Conservation (phyloP, 2,329 filamentous ascomycete genomes). For the Polychaeton citri region DNA sequence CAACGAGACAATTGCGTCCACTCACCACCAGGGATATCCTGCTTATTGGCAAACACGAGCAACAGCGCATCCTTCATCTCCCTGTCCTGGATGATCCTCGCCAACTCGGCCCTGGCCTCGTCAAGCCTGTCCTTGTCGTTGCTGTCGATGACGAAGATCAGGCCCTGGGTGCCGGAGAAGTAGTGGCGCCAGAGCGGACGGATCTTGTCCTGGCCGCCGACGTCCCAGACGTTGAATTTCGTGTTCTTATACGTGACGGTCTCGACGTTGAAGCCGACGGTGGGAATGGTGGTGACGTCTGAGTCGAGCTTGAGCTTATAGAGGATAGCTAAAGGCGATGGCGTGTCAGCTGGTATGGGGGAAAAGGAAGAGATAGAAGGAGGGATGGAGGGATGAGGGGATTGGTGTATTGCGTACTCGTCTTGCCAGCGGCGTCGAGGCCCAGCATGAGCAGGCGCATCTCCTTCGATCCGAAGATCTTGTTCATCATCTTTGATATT, state of each 20-base stretch:
- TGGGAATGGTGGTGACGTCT: slow-evolving; percentile 98
- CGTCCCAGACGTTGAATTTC: slow-evolving; percentile 99
- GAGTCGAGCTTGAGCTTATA: slow-evolving; percentile 99
- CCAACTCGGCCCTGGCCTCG: slow-evolving; percentile 90
- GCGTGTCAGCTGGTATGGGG: background rate
- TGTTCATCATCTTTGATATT: slow-evolving; percentile 91
- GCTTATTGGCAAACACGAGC: slow-evolving; percentile 98
- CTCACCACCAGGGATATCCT: slow-evolving; percentile 82
- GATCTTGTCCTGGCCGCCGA: slow-evolving; percentile 99
- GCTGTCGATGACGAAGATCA: slow-evolving; percentile 99
- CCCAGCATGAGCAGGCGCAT: slow-evolving; percentile 98
- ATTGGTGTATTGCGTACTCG: slow-evolving; percentile 38
- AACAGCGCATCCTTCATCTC: slow-evolving; percentile 96
- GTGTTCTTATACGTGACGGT: slow-evolving; percentile 99
- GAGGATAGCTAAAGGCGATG: slow-evolving; percentile 53
- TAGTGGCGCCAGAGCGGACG: slow-evolving; percentile 98
- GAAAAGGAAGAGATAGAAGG: background rate
- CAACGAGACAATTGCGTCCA: no score
- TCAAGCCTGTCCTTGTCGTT: slow-evolving; percentile 97
- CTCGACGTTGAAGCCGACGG: slow-evolving; percentile 99
- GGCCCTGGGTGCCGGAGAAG: slow-evolving; percentile 94
- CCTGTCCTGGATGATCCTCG: slow-evolving; percentile 97
- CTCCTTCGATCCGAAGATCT: slow-evolving; percentile 98
- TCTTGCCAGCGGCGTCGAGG: slow-evolving; percentile 95
- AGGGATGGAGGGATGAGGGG: background rate